These are phyloP conservation scores for Coprinopsis strossmayeri DNA, from an alignment of 768 basidiomycete species.

Conservation along the genomic window DNA sequence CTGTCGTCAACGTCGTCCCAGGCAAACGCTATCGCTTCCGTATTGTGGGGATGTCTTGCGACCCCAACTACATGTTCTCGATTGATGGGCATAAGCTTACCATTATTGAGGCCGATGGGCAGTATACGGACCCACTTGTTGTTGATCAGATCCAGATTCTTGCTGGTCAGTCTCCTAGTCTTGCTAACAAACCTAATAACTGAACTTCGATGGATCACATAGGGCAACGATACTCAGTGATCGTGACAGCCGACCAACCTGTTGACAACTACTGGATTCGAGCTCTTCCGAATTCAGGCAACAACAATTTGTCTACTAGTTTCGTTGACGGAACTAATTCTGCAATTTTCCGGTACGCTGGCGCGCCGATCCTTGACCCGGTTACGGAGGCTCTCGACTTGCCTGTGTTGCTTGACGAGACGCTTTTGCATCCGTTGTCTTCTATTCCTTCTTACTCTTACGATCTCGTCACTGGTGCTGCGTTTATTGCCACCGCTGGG, in stretches of 20 bases:
- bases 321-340: conserved; percentile 31
- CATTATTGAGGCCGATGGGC: conserved; percentile 1
- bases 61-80: conserved; percentile 36
- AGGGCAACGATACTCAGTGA: conserved; percentile 32
- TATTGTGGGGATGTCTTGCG: conserved; percentile 38
- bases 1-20: conserved; percentile 31
- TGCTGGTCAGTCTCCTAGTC: conserved; percentile 27
- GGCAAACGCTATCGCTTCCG: conserved; percentile 43
- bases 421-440: conserved; percentile 17
- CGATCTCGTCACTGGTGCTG: no score
- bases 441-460: no score
- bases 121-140: conserved; percentile 17
- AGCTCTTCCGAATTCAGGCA: conserved; percentile 19
- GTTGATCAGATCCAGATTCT: conserved; percentile 33
- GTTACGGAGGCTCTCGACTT: conserved; percentile 8
- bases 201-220: background rate
- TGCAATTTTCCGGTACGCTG: conserved; percentile 37
- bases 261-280: conserved; percentile 40
- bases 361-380: conserved; percentile 26
- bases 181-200: background rate
- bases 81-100: conserved; percentile 39
- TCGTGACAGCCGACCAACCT: conserved; percentile 32
- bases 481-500: no score
- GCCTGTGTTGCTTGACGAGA: conserved; percentile 16
- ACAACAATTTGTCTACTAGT: conserved; percentile 9